Evolutionary conservation across 2,329 filamentous ascomycete genomes (phyloP), one percentile per base, ranked within the genome.

Genomic region (Aspergillus amoenus): DNA sequence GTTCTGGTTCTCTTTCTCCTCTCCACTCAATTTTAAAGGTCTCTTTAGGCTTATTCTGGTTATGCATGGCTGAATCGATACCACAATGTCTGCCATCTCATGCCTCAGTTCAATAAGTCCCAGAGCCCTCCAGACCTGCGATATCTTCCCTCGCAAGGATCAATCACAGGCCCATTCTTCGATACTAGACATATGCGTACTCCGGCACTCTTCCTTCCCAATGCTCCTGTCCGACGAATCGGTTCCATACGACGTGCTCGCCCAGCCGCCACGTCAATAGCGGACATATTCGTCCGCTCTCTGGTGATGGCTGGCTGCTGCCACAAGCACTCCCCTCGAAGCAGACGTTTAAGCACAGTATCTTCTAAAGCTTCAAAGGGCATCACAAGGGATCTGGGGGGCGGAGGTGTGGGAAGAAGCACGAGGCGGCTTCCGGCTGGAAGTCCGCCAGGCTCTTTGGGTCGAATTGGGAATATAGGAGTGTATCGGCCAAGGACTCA

Each of bases 31-130:
- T n/a, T 45, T 11, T 21, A 22, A 27, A 13, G 62, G 55, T 61
- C 60, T 64, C 61, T 65, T 60, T 57, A 57, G 59, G 59, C 55
- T 49, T 49, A 61, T 52, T 59, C 58, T 60, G 64, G 69, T 71
- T 59, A 72, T 72, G 69, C 67, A 68, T 62, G 66, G 68, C 62
- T 72, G 64, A 70, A 59, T 66, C 60, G 63, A 73, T 76, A 74
- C 76, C 82, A 85, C 78, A 66, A 87, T 88, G 85, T 80, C 75
- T 78, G 77, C 72, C 76, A 70, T 81, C 82, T 82, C 83, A 88
- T 88, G 85, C 84, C 82, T 82, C 76, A 81, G 76, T 72, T 82
- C 77, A 79, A 79, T 76, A 77, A 77, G 75, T 78, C 81, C 74
- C 76, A 81, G 71, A 78, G 79, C 79, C 78, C 76, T 68, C 70